Base-by-base conservation (phyloP, 2,329 filamentous ascomycete species). In the Pseudopithomyces chartarum region DNA sequence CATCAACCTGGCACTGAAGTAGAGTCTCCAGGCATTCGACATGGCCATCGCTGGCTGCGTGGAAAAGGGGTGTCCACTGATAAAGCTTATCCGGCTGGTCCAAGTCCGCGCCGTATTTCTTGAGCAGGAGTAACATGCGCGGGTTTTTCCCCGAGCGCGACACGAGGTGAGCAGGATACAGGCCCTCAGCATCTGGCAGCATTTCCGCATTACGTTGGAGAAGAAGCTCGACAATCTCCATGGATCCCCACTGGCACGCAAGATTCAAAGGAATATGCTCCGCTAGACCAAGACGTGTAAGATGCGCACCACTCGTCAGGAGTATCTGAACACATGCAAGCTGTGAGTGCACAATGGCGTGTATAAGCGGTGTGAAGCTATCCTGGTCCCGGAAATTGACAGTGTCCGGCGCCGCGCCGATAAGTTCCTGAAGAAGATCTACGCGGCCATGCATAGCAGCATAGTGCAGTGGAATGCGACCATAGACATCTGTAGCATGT, bases 111-210 rank as follows among this genome's bases (percentile, higher is more conserved):
- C 93, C 93, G 68, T 95, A 93, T 49, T 90, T 83, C 73, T 92
- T 90, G 12, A 99, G 82, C 38, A 97, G 82, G 13, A 93, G 79
- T 11, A 98, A 82, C 26, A 97, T 84, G 53, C 91, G 84, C 1
- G 92, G 90, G 0, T 87, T 90, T 69, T 93, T 88, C 2, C 92
- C 92, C 29, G 94, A 95, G 54, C 95, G 86, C 22, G 95, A 94
- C 19, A 98, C 94, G 33, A 98, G 85, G 77, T 99, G 95, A 73
- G 98, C 95, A n/a, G 95, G 95, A 71, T 91, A 99, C 11, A 99
- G 81, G 1, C 95, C 95, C 80, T 99, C 95, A 2, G 95, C 95
- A 76, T 99, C 95, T 8, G 95, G 89, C n/a, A 97, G 81, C 57
- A 99, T 89, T 55, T 86, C 84, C 6, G 94, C 92, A 8, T 89